Percentiles rank a stretch among this genome's conserved stretches.
phyloP scores from a whole-genome alignment of 2,329 filamentous ascomycete species.

The Dactylonectria macrodidyma region DNA sequence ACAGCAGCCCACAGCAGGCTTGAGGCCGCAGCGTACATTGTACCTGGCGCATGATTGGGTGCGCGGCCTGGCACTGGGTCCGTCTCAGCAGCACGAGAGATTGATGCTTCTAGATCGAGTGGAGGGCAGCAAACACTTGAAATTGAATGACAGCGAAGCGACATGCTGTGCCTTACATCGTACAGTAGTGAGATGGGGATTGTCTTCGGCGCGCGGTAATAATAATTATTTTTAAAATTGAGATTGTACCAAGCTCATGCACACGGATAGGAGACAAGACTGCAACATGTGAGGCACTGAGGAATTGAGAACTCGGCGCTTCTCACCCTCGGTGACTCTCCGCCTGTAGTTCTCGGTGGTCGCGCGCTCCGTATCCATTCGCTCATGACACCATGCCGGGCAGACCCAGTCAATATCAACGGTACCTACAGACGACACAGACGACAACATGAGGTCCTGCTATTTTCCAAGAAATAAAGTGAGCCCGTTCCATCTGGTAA shows the following conservation, averaged over 20 bases:
- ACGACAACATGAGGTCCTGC: background rate
- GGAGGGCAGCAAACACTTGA: slow-evolving; percentile 38
- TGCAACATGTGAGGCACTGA: slow-evolving; percentile 8
- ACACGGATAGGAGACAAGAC: slow-evolving; percentile 17
- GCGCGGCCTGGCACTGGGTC: slow-evolving; percentile 26
- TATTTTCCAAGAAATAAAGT: slow-evolving; percentile 22
- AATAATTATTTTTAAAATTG: slow-evolving; percentile 19
- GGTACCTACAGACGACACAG: slow-evolving; percentile 5
- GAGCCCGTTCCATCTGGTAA: slow-evolving; percentile 17
- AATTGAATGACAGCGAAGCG: slow-evolving; percentile 30
- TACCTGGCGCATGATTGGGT: slow-evolving; percentile 44
- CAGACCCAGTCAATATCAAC: slow-evolving; percentile 30
- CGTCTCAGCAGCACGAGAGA: slow-evolving; percentile 47
- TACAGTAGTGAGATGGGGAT: slow-evolving; percentile 44
- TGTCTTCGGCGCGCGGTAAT: slow-evolving; percentile 26
- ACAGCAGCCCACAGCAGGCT: slow-evolving; percentile 21
- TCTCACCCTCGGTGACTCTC: slow-evolving; percentile 24
- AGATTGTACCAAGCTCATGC: slow-evolving; percentile 17
- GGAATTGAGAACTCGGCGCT: slow-evolving; percentile 11
- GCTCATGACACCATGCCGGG: slow-evolving; percentile 12
- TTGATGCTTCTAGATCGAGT: slow-evolving; percentile 46
- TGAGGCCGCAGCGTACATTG: slow-evolving; percentile 28
- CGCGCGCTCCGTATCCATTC: slow-evolving; percentile 17
- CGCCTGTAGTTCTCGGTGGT: slow-evolving; percentile 16
- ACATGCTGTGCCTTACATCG: slow-evolving; percentile 34